phyloP scores from a whole-genome alignment of 108 stramenopile species.

The Parietichytrium sp. region DNA sequence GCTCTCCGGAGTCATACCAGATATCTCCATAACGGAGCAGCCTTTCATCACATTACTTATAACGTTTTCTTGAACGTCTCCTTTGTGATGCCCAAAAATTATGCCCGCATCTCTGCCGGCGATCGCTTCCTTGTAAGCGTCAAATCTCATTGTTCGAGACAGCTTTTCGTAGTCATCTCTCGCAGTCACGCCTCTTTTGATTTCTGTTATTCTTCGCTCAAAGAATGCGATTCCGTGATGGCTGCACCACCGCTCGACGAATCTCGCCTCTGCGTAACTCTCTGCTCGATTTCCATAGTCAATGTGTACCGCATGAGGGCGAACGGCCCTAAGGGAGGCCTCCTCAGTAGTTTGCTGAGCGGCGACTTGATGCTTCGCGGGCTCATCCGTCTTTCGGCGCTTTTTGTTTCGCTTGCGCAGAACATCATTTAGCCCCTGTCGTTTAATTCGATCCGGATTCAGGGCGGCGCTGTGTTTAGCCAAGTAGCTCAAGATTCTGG shows the following conservation, averaged over 20 bases:
- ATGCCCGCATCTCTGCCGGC: constrained; percentile 63
- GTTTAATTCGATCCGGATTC: constrained; percentile 38
- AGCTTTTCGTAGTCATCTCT: constrained; percentile 88
- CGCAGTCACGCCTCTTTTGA: constrained; percentile 83
- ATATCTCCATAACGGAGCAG: constrained; percentile 76
- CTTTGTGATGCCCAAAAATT: constrained; percentile 92
- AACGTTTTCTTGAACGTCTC: constrained; percentile 94
- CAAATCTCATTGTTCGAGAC: constrained; percentile 78
- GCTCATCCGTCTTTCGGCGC: not conserved
- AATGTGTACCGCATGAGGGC: too few species aligned
- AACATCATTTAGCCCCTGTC: not conserved
- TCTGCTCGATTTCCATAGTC: constrained; percentile 78
- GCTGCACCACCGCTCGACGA: constrained; percentile 73
- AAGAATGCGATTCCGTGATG: constrained; percentile 56
- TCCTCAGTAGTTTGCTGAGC: too few species aligned
- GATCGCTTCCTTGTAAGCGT: constrained; percentile 70
- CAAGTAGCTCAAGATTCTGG: constrained; percentile 63
- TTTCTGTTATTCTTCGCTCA: constrained; percentile 73
- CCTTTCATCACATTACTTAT: constrained; percentile 90
- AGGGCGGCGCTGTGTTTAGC: not conserved
- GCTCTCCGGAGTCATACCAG: constrained; percentile 74
- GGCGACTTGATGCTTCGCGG: not conserved
- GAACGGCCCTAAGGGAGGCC: too few species aligned
- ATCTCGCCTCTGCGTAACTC: constrained; percentile 78
- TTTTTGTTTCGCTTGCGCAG: not conserved